phyloP scores from a whole-genome alignment of 2,329 filamentous ascomycete genomes.

The Claviceps humidiphila region DNA sequence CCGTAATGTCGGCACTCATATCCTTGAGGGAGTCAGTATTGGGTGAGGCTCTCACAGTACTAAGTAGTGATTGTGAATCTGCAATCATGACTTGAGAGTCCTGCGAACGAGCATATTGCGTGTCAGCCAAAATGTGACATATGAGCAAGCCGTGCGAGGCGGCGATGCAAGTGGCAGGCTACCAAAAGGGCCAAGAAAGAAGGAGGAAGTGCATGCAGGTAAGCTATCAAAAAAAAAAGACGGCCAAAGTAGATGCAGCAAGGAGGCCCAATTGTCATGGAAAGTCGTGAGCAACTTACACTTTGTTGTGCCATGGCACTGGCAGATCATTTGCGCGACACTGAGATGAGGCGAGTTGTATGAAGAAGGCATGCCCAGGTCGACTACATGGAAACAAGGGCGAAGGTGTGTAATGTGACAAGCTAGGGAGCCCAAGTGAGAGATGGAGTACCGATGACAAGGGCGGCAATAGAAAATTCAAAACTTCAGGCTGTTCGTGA shows the following conservation, averaged over 20 bases:
- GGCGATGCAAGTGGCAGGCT: slow-evolving; percentile 2
- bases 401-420: not conserved
- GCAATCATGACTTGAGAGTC: slow-evolving; percentile 22
- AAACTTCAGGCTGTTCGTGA: not conserved
- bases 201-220: not conserved
- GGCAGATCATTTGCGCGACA: slow-evolving; percentile 21
- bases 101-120: slow-evolving; percentile 10
- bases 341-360: slow-evolving; percentile 18
- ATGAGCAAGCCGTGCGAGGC: not conserved
- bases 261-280: not conserved
- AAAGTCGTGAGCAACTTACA: slow-evolving; percentile 16
- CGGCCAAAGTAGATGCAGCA: too few species aligned
- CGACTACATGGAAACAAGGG: slow-evolving; percentile 7
- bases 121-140: not conserved
- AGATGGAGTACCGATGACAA: not conserved
- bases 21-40: slow-evolving; percentile 38
- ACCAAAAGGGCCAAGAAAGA: not conserved
- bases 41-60: slow-evolving; percentile 34
- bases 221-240: slow-evolving; percentile 1
- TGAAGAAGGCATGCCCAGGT: slow-evolving; percentile 17
- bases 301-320: slow-evolving; percentile 27
- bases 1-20: slow-evolving; percentile 29
- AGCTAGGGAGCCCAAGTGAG: not conserved
- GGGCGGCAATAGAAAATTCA: not conserved
- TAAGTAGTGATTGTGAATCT: slow-evolving; percentile 19